Evolutionary conservation across 2,329 filamentous ascomycete genomes (phyloP).

Genomic region (Ceratocystis lukuohia): DNA sequence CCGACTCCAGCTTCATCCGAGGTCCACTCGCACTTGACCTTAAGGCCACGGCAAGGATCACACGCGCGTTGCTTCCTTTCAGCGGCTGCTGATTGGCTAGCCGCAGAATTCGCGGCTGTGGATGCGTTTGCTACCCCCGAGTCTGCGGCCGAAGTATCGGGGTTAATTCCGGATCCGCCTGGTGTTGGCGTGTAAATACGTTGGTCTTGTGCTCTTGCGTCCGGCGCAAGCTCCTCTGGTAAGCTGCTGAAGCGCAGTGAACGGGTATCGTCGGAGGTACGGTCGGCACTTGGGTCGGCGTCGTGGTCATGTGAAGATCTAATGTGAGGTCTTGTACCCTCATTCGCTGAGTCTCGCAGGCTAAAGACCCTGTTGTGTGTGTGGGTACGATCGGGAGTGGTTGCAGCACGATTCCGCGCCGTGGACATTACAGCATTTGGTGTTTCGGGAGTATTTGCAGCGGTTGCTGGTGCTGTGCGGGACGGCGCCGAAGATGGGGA

Average conservation of each 20-base stretch:
- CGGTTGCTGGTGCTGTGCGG: not conserved
- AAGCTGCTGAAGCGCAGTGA: not conserved
- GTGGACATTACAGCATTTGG: too few species aligned
- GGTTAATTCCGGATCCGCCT: not conserved
- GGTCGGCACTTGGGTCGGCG: not conserved
- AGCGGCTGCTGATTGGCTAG: conserved; percentile 27
- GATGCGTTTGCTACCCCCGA: not conserved
- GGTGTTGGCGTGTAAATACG: not conserved
- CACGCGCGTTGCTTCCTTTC: conserved; percentile 58
- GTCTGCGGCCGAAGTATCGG: not conserved
- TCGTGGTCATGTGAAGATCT: not conserved
- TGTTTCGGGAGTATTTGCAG: not conserved
- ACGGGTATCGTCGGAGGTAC: not conserved
- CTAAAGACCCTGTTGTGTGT: not conserved
- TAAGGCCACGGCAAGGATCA: conserved; percentile 61
- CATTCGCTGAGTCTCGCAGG: not conserved
- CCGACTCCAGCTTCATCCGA: conserved; percentile 31
- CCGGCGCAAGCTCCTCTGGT: not conserved
- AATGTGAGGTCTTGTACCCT: not conserved
- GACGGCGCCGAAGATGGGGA: not conserved
- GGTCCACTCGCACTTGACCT: conserved; percentile 76
- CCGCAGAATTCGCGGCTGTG: not conserved
- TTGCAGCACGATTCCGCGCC: not conserved
- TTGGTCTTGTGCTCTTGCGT: not conserved
- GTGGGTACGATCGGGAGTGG: not conserved